Percentiles rank a stretch among this genome's conserved stretches.
These are phyloP conservation scores for Tetraselmis chui DNA, from an alignment of 139 green algal species.

Conservation along the genomic window DNA sequence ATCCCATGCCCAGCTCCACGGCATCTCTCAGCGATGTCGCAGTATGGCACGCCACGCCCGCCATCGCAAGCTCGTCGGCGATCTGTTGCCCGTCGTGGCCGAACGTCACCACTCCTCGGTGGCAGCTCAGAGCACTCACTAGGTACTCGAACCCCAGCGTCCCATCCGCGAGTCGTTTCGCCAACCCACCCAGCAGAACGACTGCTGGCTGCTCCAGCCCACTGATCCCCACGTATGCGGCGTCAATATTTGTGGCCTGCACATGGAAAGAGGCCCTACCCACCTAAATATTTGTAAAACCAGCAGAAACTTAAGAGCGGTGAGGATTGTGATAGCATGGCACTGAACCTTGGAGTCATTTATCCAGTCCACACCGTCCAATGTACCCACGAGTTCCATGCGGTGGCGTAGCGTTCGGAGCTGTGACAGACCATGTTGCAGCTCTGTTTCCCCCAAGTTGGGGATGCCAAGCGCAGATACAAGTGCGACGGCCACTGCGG, in stretches of 20 bases:
- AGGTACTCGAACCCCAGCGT: neutral
- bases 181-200: constrained; percentile 31
- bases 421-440: constrained; percentile 7
- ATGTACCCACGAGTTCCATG: constrained; percentile 24
- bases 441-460: neutral
- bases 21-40: neutral
- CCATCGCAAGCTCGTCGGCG: constrained; percentile 12
- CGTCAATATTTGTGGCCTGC: constrained; percentile 40
- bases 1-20: neutral
- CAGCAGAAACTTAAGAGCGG: no score
- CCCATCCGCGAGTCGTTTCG: constrained; percentile 13
- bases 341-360: constrained; percentile 41
- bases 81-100: constrained; percentile 14
- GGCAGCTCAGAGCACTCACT: neutral
- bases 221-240: constrained; percentile 20
- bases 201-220: constrained; percentile 16
- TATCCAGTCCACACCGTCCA: constrained; percentile 23
- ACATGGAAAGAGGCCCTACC: neutral
- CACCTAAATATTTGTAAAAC: neutral
- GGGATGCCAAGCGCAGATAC: constrained; percentile 11
- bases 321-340: no score
- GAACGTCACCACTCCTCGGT: constrained; percentile 7
- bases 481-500: constrained; percentile 23
- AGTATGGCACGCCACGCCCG: neutral
- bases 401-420: constrained; percentile 35